Evolutionary conservation across 192 early-diverging fungal species (phyloP).

Genomic region (Phlyctochytrium planicorne): DNA sequence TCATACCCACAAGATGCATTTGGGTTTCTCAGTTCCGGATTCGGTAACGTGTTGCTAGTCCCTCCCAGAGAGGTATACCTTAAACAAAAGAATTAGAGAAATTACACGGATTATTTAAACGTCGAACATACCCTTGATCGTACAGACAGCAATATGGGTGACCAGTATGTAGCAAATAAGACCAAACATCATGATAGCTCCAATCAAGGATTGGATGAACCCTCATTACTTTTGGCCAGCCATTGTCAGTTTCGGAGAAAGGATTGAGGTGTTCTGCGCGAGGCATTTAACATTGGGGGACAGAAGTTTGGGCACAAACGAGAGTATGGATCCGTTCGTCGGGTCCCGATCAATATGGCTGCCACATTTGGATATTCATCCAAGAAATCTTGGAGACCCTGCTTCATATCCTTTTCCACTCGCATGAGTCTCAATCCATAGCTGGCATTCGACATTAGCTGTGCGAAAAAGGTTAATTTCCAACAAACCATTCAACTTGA

Average conservation of each 20-base stretch:
- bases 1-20: constrained; percentile 43
- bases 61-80: constrained; percentile 93
- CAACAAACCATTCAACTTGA: neutral
- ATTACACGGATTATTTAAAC: neutral
- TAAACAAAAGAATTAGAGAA: neutral
- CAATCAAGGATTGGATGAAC: constrained; percentile 92
- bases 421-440: constrained; percentile 65
- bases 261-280: constrained; percentile 37
- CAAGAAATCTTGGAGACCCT: constrained; percentile 73
- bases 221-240: constrained; percentile 89
- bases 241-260: constrained; percentile 70
- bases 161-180: constrained; percentile 57
- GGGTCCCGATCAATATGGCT: constrained; percentile 80
- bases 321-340: constrained; percentile 52
- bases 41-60: constrained; percentile 77
- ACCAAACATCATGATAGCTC: constrained; percentile 84
- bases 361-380: constrained; percentile 48
- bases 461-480: neutral
- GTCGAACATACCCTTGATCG: constrained; percentile 69
- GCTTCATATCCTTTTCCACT: constrained; percentile 56
- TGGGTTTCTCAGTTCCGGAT: constrained; percentile 69
- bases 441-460: constrained; percentile 35
- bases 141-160: constrained; percentile 88
- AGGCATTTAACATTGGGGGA: constrained; percentile 5
- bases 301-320: constrained; percentile 14